Conservation (phyloP, 768 basidiomycete genomes). For the Lentinus tigrinus region DNA sequence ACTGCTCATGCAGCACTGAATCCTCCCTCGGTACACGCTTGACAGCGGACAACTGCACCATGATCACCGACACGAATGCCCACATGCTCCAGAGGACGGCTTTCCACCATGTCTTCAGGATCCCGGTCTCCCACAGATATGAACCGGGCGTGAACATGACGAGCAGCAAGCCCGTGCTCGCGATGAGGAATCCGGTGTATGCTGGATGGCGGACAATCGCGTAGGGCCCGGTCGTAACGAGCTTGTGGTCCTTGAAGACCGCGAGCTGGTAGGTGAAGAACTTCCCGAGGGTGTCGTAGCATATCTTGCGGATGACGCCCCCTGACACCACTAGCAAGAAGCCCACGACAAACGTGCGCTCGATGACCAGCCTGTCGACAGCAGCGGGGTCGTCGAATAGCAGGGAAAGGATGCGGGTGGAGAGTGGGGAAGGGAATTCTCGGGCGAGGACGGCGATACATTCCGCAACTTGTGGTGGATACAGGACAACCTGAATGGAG, state of each 20-base stretch:
- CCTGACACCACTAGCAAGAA: neutral
- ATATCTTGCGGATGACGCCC: neutral
- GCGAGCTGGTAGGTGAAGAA: slow-evolving; percentile 19
- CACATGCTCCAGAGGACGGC: neutral
- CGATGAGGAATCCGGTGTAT: slow-evolving; percentile 14
- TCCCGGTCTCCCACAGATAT: slow-evolving; percentile 2
- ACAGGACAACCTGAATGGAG: too few species aligned
- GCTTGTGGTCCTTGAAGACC: slow-evolving; percentile 7
- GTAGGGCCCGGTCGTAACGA: slow-evolving; percentile 19
- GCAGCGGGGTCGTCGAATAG: too few species aligned
- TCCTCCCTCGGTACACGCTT: slow-evolving; percentile 1
- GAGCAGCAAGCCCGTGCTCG: neutral
- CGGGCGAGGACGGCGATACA: too few species aligned
- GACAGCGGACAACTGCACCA: neutral
- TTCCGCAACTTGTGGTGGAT: too few species aligned
- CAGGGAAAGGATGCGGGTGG: too few species aligned
- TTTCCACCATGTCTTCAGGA: neutral
- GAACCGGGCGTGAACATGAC: neutral
- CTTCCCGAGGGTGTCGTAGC: slow-evolving; percentile 6
- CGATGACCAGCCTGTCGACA: too few species aligned
- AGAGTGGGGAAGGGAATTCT: too few species aligned
- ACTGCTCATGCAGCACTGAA: slow-evolving; percentile 4
- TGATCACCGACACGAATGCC: neutral
- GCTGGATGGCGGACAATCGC: slow-evolving; percentile 16
- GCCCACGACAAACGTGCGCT: neutral